Conservation (phyloP, 208 protist genomes). For the Leishmania arabica region DNA sequence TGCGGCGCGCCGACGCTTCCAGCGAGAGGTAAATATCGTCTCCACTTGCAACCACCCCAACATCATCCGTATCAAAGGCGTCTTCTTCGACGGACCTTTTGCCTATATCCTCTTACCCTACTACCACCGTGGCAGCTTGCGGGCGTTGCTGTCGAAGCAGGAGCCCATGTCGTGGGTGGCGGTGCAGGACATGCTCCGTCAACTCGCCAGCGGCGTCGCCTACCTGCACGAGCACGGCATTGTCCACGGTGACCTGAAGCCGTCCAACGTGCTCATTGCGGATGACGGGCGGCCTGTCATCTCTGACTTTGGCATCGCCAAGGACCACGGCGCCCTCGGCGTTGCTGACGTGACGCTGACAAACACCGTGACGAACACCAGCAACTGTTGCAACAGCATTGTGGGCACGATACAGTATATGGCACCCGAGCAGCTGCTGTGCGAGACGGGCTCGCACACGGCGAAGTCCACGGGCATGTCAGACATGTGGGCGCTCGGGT, state of each 20-base stretch:
- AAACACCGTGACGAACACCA: conserved; percentile 32
- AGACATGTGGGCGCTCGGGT: conserved; percentile 67
- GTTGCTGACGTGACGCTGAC: conserved; percentile 46
- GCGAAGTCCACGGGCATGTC: conserved; percentile 38
- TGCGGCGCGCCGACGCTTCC: conserved; percentile 42
- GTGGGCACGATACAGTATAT: conserved; percentile 60
- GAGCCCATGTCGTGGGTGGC: conserved; percentile 45
- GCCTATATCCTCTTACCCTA: conserved; percentile 71
- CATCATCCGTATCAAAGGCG: conserved; percentile 67
- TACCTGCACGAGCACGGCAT: conserved; percentile 82
- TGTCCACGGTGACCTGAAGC: conserved; percentile 79
- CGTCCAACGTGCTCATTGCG: conserved; percentile 74
- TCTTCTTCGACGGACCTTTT: conserved; percentile 79
- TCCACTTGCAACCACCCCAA: conserved; percentile 63
- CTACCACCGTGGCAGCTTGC: conserved; percentile 55
- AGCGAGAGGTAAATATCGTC: conserved; percentile 66
- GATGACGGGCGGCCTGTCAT: conserved; percentile 66
- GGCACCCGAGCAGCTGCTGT: conserved; percentile 61
- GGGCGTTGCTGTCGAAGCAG: conserved; percentile 33
- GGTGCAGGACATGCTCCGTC: conserved; percentile 69
- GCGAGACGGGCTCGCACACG: conserved; percentile 14
- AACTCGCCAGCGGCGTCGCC: conserved; percentile 61
- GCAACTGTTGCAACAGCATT: conserved; percentile 5
- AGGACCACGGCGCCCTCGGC: conserved; percentile 44
- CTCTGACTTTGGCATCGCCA: conserved; percentile 85